Conservation (phyloP, 352 stramenopile genomes). For the Chrysophaeum taylorii region DNA sequence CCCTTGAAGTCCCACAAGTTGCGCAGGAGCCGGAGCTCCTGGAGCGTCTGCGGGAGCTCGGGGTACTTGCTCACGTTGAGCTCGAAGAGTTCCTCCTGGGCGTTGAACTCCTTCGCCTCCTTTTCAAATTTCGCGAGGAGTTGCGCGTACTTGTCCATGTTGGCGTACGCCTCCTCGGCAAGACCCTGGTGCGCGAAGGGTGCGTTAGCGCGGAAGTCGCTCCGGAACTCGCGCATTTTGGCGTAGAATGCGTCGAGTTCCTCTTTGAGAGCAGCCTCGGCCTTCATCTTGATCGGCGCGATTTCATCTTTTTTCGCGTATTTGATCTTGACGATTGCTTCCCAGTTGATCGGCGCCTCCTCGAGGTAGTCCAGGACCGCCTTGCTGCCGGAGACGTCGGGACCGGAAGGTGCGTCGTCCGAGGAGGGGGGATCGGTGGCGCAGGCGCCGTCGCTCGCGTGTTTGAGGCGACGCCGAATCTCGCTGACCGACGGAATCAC, state of each 20-base stretch:
- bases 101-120: constrained; percentile 64
- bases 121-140: constrained; percentile 63
- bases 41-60: constrained; percentile 59
- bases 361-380: constrained; percentile 75
- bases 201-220: constrained; percentile 79
- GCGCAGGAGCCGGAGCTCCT: constrained; percentile 75
- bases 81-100: constrained; percentile 89
- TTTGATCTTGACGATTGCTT: constrained; percentile 92
- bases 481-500: background rate
- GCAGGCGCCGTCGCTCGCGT: background rate
- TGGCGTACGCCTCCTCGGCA: constrained; percentile 60
- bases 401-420: too few species aligned
- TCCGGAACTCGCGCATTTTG: constrained; percentile 82
- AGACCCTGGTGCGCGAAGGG: constrained; percentile 75
- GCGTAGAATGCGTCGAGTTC: constrained; percentile 85
- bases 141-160: constrained; percentile 67
- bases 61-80: constrained; percentile 55
- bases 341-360: constrained; percentile 86
- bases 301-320: constrained; percentile 98
- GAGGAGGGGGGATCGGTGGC: background rate
- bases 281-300: constrained; percentile 86
- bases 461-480: background rate
- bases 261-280: constrained; percentile 81
- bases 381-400: constrained; percentile 1
- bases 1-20: constrained; percentile 82